phyloP scores from a whole-genome alignment of 352 stramenopile species.

The Pythium guiyangense region DNA sequence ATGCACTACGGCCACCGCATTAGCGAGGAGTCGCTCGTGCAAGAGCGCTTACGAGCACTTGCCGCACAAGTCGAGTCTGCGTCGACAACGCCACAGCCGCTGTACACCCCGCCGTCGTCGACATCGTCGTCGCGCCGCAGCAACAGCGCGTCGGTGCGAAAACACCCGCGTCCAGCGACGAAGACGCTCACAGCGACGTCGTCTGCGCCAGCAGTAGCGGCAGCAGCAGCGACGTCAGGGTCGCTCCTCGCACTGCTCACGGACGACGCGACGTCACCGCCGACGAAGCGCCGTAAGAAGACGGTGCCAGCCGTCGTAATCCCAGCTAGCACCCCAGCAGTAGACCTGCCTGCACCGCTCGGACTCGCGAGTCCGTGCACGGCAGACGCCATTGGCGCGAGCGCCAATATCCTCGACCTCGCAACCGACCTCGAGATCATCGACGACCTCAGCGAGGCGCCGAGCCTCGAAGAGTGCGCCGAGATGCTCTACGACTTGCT shows the following conservation, averaged over 20 bases:
- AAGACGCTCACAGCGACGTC: neutral
- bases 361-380: neutral
- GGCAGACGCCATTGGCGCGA: neutral
- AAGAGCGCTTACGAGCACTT: slow-evolving; percentile 50
- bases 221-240: neutral
- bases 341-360: neutral
- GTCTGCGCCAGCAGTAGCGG: no score
- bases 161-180: neutral
- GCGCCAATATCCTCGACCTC: slow-evolving; percentile 1
- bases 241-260: slow-evolving; percentile 12
- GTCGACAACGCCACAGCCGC: slow-evolving; percentile 1
- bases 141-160: slow-evolving; percentile 1
- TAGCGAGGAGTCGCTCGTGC: slow-evolving; percentile 56
- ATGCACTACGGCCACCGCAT: slow-evolving; percentile 64
- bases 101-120: slow-evolving; percentile 8
- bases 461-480: slow-evolving; percentile 59
- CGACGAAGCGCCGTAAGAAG: neutral
- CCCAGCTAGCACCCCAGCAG: no score
- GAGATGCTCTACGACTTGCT: slow-evolving; percentile 66
- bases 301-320: neutral
- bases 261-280: neutral
- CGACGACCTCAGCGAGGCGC: slow-evolving; percentile 40
- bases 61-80: slow-evolving; percentile 11
- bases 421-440: slow-evolving; percentile 12
- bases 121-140: neutral